Evolutionary conservation across 2,329 filamentous ascomycete species (phyloP).

Genomic region (Neophaeococcomyces mojaviensis): DNA sequence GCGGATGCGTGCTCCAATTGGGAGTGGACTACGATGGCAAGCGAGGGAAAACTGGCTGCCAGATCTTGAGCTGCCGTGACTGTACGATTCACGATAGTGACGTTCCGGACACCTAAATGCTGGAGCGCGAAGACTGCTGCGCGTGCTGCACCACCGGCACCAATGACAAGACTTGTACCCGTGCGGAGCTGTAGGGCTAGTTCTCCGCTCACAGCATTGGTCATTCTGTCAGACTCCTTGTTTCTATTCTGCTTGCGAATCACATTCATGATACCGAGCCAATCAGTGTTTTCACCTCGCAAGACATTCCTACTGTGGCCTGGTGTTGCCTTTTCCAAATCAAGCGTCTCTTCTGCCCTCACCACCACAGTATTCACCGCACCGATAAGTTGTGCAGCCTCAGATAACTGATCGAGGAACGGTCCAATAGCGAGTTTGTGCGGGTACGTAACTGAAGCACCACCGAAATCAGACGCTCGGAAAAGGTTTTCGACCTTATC

Average conservation of each 20-base stretch:
- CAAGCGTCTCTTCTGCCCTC: too few species aligned
- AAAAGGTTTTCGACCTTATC: slow-evolving; percentile 54
- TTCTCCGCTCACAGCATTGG: slow-evolving; percentile 59
- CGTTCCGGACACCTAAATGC: slow-evolving; percentile 2
- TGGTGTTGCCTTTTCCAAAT: slow-evolving; percentile 2
- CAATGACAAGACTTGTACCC: slow-evolving; percentile 56
- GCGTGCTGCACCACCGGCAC: slow-evolving; percentile 47
- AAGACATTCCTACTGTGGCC: slow-evolving; percentile 3
- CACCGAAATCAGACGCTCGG: slow-evolving; percentile 68
- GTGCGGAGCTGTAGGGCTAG: too few species aligned
- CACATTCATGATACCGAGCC: slow-evolving; percentile 69
- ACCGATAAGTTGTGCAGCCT: slow-evolving; percentile 5
- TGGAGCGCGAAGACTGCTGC: slow-evolving; percentile 33
- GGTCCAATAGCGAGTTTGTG: slow-evolving; percentile 17
- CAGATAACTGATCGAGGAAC: slow-evolving; percentile 12
- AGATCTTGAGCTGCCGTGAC: slow-evolving; percentile 2
- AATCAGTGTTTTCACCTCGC: slow-evolving; percentile 70
- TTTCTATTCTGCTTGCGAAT: too few species aligned
- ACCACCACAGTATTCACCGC: slow-evolving; percentile 13
- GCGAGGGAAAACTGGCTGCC: slow-evolving; percentile 2
- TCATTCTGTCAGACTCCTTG: too few species aligned
- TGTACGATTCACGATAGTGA: slow-evolving; percentile 9
- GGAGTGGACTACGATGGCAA: too few species aligned
- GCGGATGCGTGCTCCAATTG: too few species aligned
- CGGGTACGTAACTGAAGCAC: slow-evolving; percentile 58